Conservation (phyloP, 331 rosid species). For the Stylosanthes scabra region DNA sequence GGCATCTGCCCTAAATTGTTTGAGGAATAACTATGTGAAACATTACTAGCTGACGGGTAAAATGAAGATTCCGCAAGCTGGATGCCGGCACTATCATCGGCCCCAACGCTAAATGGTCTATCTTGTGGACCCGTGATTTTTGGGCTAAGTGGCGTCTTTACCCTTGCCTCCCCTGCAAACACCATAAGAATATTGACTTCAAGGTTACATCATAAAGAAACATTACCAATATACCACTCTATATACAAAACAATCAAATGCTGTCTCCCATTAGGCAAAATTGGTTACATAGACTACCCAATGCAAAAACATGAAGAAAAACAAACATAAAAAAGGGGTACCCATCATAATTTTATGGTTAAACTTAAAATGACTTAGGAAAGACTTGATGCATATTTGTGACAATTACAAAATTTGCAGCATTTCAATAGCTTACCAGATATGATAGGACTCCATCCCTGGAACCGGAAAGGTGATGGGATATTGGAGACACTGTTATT, state of each 20-base stretch:
- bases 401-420: background rate
- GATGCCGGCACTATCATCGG: conserved; percentile 58
- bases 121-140: conserved; percentile 65
- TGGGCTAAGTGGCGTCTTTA: conserved; percentile 92
- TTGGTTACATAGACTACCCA: background rate
- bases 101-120: conserved; percentile 71
- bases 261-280: background rate
- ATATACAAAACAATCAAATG: background rate
- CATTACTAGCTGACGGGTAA: conserved; percentile 70
- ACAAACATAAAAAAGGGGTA: conserved; percentile 15
- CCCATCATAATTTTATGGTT: background rate
- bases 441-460: conserved; percentile 92
- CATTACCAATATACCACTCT: background rate
- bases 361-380: background rate
- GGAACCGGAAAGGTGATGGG: conserved; percentile 80
- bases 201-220: conserved; percentile 15
- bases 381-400: conserved; percentile 1
- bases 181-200: conserved; percentile 24
- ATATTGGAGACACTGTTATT: conserved; percentile 62
- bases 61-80: conserved; percentile 79
- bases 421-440: conserved; percentile 63
- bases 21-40: conserved; percentile 89
- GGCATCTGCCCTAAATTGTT: conserved; percentile 86
- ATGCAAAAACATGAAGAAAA: background rate
- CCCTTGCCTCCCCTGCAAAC: conserved; percentile 80